Conservation (phyloP, 108 stramenopile species). For the Skeletonema tropicum region DNA sequence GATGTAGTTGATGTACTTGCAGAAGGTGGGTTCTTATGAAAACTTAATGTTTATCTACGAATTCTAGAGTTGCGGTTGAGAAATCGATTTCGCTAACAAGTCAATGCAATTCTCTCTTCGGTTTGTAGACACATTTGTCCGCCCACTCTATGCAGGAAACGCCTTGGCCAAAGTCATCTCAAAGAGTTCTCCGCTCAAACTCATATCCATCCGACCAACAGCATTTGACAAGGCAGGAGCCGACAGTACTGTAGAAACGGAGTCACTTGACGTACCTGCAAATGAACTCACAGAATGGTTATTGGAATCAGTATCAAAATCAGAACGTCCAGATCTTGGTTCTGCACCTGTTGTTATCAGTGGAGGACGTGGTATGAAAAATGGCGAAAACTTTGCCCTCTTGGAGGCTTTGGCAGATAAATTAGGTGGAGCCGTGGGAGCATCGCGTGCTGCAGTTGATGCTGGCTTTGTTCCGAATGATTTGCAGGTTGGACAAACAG, state of each 20-base stretch:
- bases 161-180: slow-evolving; percentile 94
- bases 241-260: slow-evolving; percentile 62
- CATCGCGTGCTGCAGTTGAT: slow-evolving; percentile 97
- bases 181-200: slow-evolving; percentile 71
- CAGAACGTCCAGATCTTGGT: slow-evolving; percentile 95
- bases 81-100: background rate
- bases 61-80: background rate
- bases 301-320: slow-evolving; percentile 71
- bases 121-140: slow-evolving; percentile 85
- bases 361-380: slow-evolving; percentile 98
- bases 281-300: slow-evolving; percentile 72
- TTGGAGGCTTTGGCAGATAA: slow-evolving; percentile 96
- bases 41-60: background rate
- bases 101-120: background rate
- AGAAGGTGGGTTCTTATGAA: slow-evolving; percentile 56
- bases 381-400: slow-evolving; percentile 94
- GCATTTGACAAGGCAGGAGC: slow-evolving; percentile 95
- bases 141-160: slow-evolving; percentile 99
- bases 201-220: slow-evolving; percentile 92
- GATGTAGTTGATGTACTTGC: slow-evolving; percentile 91
- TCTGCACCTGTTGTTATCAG: slow-evolving; percentile 92
- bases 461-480: slow-evolving; percentile 99
- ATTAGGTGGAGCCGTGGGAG: slow-evolving; percentile 94
- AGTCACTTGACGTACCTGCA: slow-evolving; percentile 59
- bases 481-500: slow-evolving; percentile 99